Evolutionary conservation across 257 asterid genomes (phyloP).

Genomic region (Nicotiana tabacum): DNA sequence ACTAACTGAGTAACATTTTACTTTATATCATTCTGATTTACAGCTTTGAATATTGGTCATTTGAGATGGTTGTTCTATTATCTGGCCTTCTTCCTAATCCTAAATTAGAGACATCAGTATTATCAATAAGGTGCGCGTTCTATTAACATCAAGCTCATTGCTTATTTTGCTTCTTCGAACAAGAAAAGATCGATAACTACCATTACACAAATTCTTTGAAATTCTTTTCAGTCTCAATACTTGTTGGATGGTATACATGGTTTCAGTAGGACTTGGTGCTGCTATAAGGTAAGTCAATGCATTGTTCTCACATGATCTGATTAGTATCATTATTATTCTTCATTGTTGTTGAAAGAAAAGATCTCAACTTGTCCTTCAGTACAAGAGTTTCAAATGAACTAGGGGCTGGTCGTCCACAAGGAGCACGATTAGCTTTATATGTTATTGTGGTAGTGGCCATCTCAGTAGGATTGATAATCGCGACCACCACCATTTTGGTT

Average conservation of each 20-base stretch:
- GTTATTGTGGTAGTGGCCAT: conserved; percentile 46
- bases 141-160: not conserved
- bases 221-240: conserved; percentile 53
- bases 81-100: conserved; percentile 76
- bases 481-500: conserved; percentile 36
- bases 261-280: conserved; percentile 72
- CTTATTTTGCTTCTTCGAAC: not conserved
- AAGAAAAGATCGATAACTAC: not conserved
- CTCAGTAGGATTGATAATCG: conserved; percentile 39
- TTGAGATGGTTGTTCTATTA: conserved; percentile 66
- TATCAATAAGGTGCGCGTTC: conserved; percentile 54
- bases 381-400: conserved; percentile 73
- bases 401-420: conserved; percentile 50
- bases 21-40: not conserved
- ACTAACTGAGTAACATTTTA: not conserved
- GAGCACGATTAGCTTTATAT: conserved; percentile 46
- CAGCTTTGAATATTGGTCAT: conserved; percentile 73
- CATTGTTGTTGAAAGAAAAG: not conserved
- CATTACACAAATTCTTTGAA: not conserved
- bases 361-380: conserved; percentile 16
- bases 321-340: not conserved
- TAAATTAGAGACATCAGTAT: conserved; percentile 59
- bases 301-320: not conserved
- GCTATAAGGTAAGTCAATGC: conserved; percentile 50
- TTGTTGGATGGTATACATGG: conserved; percentile 70